A percentile compares a stretch with the other conserved stretches of the same genome.
These are phyloP conservation scores for Bryoglossum gracile DNA, from an alignment of 495 filamentous ascomycete species.

Conservation along the genomic window DNA sequence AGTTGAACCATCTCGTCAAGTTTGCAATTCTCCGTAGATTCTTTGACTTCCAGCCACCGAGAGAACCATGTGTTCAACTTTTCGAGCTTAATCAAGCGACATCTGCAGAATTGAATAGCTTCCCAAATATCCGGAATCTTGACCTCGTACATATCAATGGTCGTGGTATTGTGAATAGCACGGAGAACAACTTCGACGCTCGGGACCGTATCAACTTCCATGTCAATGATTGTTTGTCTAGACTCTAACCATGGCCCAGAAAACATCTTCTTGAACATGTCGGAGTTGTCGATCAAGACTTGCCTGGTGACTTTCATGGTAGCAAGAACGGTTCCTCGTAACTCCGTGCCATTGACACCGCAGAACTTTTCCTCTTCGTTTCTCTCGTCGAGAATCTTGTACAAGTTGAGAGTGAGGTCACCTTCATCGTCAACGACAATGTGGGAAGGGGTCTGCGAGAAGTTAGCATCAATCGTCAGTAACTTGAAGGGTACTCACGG, in stretches of 20 bases:
- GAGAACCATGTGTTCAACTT: constrained; percentile 2
- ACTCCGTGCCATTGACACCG: background rate
- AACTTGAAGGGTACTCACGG: background rate
- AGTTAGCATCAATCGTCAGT: no score
- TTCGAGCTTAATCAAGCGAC: background rate
- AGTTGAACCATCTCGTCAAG: background rate
- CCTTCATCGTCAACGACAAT: background rate
- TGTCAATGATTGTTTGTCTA: background rate
- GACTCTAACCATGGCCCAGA: background rate
- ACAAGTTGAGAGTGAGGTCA: background rate
- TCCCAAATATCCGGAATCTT: background rate
- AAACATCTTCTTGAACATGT: background rate
- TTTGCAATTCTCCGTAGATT: background rate
- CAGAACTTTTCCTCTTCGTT: background rate
- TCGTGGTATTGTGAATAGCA: background rate
- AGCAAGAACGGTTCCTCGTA: background rate
- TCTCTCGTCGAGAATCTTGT: background rate
- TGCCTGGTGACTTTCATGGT: background rate
- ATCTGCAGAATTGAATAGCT: background rate
- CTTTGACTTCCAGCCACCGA: background rate
- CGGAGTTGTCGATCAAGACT: background rate
- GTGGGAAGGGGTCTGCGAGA: background rate
- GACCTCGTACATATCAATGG: background rate
- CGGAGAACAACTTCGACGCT: constrained; percentile 5
- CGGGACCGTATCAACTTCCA: background rate